Base-by-base conservation (phyloP, 2,329 filamentous ascomycete species). In the Fusarium graminum region DNA sequence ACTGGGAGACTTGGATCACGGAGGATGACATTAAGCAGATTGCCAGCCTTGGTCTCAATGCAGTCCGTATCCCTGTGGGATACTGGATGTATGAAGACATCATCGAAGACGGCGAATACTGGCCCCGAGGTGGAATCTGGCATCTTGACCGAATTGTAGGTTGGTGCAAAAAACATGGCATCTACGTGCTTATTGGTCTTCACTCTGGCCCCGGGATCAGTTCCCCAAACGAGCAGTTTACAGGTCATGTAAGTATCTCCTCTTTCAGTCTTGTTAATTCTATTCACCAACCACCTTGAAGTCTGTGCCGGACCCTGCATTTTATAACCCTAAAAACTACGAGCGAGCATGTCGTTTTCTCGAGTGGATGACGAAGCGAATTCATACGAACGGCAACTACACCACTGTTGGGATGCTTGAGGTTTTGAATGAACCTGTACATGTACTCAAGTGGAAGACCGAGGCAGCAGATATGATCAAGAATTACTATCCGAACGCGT, bases 401-500 rank as follows among this genome's bases (percentile, higher is more conserved):
- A 76, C 81, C 39, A 86, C 82, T 36, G 86, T 88, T 28, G 86
- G 86, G 17, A 88, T 86, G 81, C 75, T 89, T 14, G 82, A 85
- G 70, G 78, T 88, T 11, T 77, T 88, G 52, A 89, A 88, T 68
- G 86, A 89, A 72, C 86, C 86, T 5, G 72, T 82, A 13, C 79
- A 43, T 2, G 54, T 41, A 3, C 28, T 38, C 2, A 55, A 45
- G 26, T 65, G 60, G 60, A 46, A 61, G 26, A 34, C 34, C 1
- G 43, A 65, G n/a, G 60, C 62, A 4, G 55, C 49, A 13, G 71
- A 74, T 7, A 72, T 74, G 69, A 68, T 73, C 13, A 61, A 65
- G 30, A 65, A 65, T 2, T 74, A 72, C 16, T 74, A 74, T 9
- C 73, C 73, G 0, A 49, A 49, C 4, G 73, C 71, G 14, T 74